Conservation (phyloP, 768 basidiomycete species). For the Polyporus arcularius region DNA sequence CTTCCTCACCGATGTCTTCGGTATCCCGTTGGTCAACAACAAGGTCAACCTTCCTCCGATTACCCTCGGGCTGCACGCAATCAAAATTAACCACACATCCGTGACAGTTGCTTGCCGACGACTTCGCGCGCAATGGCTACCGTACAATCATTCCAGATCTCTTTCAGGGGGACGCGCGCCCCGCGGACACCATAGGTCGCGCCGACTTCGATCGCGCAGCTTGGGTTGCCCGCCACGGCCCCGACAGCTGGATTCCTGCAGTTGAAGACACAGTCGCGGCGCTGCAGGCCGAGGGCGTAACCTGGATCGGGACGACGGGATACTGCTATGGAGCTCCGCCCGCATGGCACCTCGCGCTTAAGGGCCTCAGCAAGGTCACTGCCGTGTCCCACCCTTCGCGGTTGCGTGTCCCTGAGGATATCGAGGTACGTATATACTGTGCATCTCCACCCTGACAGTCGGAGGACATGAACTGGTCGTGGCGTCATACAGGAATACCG, state of each 20-base stretch:
- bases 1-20: slow-evolving; percentile 41
- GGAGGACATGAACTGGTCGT: not conserved
- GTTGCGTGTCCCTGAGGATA: slow-evolving; percentile 38
- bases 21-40: slow-evolving; percentile 32
- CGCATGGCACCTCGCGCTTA: slow-evolving; percentile 46
- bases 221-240: slow-evolving; percentile 39
- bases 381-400: slow-evolving; percentile 50
- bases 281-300: slow-evolving; percentile 41
- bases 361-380: slow-evolving; percentile 39
- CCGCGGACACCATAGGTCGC: slow-evolving; percentile 12
- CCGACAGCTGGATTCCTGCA: slow-evolving; percentile 34
- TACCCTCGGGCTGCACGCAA: too few species aligned
- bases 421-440: slow-evolving; percentile 31
- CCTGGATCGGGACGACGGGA: slow-evolving; percentile 40
- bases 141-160: slow-evolving; percentile 30
- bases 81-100: not conserved
- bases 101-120: slow-evolving; percentile 32
- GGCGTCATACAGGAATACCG: slow-evolving; percentile 32
- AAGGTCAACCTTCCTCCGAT: slow-evolving; percentile 15
- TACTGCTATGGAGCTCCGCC: slow-evolving; percentile 50
- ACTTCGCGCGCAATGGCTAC: slow-evolving; percentile 36
- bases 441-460: too few species aligned
- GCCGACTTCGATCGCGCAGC: slow-evolving; percentile 27
- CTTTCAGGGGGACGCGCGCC: slow-evolving; percentile 27
- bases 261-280: slow-evolving; percentile 40